phyloP scores from a whole-genome alignment of 2,329 filamentous ascomycete species.

The Aspergillus oerlinghausenensis region DNA sequence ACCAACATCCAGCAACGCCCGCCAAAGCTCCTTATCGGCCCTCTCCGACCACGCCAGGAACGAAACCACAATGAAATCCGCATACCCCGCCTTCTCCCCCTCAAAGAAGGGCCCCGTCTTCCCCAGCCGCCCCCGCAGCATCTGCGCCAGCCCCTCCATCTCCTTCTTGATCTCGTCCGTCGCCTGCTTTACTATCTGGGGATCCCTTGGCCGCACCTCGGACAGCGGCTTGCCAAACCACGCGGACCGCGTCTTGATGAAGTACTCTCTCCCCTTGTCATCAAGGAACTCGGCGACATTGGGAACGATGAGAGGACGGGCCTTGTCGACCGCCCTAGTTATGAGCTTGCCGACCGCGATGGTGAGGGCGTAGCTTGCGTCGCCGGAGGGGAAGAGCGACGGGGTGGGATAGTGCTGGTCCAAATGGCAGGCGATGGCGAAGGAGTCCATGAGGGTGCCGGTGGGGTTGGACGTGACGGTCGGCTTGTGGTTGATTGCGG shows the following conservation, averaged over 20 bases:
- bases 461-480: slow-evolving; percentile 19
- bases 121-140: slow-evolving; percentile 24
- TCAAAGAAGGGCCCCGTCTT: slow-evolving; percentile 34
- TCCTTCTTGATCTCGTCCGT: slow-evolving; percentile 19
- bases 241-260: slow-evolving; percentile 23
- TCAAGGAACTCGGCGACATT: slow-evolving; percentile 23
- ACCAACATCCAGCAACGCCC: slow-evolving; percentile 20
- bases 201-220: slow-evolving; percentile 24
- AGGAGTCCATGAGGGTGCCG: slow-evolving; percentile 30
- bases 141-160: slow-evolving; percentile 15
- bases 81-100: slow-evolving; percentile 27
- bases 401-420: slow-evolving; percentile 26
- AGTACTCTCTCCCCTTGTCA: slow-evolving; percentile 26
- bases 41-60: slow-evolving; percentile 24
- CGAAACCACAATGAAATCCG: slow-evolving; percentile 25
- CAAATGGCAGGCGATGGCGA: slow-evolving; percentile 29
- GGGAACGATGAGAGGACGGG: slow-evolving; percentile 17
- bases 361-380: slow-evolving; percentile 30
- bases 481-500: slow-evolving; percentile 27
- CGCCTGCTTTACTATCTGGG: slow-evolving; percentile 13
- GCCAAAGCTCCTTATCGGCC: slow-evolving; percentile 18
- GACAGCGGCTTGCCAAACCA: slow-evolving; percentile 25
- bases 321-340: not conserved
- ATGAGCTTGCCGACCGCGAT: slow-evolving; percentile 18
- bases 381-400: slow-evolving; percentile 29